A percentile compares a stretch with the other conserved stretches of the same genome.
phyloP scores from a whole-genome alignment of 768 basidiomycete species.

The Hirschioporus abietinus region DNA sequence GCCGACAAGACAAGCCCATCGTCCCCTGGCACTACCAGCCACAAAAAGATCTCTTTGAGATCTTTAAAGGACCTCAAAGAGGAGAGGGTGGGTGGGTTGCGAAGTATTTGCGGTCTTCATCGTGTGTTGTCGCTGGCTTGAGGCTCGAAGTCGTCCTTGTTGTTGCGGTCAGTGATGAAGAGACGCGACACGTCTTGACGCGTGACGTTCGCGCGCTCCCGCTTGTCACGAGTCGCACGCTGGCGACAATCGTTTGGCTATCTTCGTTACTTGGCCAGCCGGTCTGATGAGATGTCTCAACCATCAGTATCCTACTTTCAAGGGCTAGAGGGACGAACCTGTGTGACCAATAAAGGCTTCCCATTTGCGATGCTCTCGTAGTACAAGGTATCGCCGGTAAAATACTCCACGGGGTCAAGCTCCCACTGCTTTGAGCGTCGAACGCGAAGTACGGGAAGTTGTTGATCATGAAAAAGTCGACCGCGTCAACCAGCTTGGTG shows the following conservation, averaged over 20 bases:
- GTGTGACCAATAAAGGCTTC: not conserved
- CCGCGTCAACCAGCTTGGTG: constrained; percentile 12
- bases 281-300: not conserved
- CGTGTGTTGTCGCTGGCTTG: too few relatives aligned
- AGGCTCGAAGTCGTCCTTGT: too few relatives aligned
- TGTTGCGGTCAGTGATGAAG: too few relatives aligned
- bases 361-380: constrained; percentile 5
- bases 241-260: constrained; percentile 13
- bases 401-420: not conserved
- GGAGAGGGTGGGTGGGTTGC: too few relatives aligned
- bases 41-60: too few relatives aligned
- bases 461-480: constrained; percentile 15
- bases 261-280: constrained; percentile 19
- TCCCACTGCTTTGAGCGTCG: not conserved
- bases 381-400: not conserved
- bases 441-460: constrained; percentile 7
- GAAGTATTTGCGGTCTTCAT: too few relatives aligned
- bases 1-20: too few relatives aligned
- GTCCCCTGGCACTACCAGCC: too few relatives aligned
- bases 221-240: too few relatives aligned
- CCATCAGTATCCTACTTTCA: not conserved
- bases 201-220: too few relatives aligned
- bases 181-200: too few relatives aligned
- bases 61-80: too few relatives aligned
- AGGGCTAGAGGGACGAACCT: not conserved